These are phyloP conservation scores for Hippophae gyantsensis DNA, from an alignment of 306 rosid genomes.

Conservation along the genomic window DNA sequence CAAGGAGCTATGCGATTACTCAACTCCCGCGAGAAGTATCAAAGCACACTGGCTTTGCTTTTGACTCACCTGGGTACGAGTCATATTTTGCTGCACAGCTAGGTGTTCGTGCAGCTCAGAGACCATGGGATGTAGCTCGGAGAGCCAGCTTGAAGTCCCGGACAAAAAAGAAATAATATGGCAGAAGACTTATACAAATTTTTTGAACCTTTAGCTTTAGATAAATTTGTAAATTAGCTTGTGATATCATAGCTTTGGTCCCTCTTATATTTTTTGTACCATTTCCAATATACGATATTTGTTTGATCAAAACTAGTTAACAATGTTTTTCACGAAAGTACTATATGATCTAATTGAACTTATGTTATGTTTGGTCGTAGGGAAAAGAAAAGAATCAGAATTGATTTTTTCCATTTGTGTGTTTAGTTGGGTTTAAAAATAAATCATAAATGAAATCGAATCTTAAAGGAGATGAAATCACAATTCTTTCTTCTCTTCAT, in stretches of 20 bases:
- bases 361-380: no score
- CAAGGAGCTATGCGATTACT: constrained; percentile 72
- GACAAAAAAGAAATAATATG: constrained; percentile 45
- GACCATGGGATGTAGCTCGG: constrained; percentile 96
- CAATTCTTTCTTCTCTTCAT: no score
- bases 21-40: constrained; percentile 75
- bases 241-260: constrained; percentile 22
- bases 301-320: neutral
- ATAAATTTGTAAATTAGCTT: constrained; percentile 40
- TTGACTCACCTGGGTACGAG: constrained; percentile 92
- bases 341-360: neutral
- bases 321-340: neutral
- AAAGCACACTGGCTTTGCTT: constrained; percentile 92
- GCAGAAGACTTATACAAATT: constrained; percentile 41
- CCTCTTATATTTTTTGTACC: constrained; percentile 11
- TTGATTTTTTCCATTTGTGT: no score
- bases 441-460: no score
- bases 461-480: no score
- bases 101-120: constrained; percentile 72
- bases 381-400: no score
- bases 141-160: constrained; percentile 71
- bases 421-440: no score
- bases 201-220: constrained; percentile 34
- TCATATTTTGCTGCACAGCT: constrained; percentile 85
- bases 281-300: neutral